Evolutionary conservation across 2,329 filamentous ascomycete genomes (phyloP).

Genomic region (Blastomyces silverae): DNA sequence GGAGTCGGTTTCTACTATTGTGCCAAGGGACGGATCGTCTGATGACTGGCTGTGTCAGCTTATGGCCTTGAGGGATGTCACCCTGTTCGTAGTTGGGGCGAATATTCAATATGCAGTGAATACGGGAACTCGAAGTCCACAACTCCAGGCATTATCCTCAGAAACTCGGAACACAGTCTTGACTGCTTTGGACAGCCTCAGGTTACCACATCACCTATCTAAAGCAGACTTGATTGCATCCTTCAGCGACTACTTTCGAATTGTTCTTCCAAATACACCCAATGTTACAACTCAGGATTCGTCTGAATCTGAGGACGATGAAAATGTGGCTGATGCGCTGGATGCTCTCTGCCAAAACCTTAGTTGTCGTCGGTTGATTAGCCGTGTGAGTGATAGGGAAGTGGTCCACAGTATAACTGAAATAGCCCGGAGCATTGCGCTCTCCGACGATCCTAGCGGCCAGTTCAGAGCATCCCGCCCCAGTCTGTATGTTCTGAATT

Average conservation of each 20-base stretch:
- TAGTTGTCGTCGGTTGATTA: conserved; percentile 32
- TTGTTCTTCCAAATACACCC: conserved; percentile 37
- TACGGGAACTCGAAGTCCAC: conserved; percentile 32
- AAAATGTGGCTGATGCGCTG: conserved; percentile 35
- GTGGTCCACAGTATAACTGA: conserved; percentile 34
- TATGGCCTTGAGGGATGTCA: conserved; percentile 37
- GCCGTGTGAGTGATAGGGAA: conserved; percentile 39
- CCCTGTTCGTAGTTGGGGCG: conserved; percentile 37
- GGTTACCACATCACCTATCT: conserved; percentile 32
- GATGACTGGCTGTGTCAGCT: conserved; percentile 38
- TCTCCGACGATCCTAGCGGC: conserved; percentile 34
- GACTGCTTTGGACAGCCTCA: conserved; percentile 33
- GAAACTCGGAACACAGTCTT: conserved; percentile 36
- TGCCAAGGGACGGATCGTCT: conserved; percentile 27
- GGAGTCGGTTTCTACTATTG: conserved; percentile 33
- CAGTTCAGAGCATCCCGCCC: conserved; percentile 28
- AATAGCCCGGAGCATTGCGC: conserved; percentile 32
- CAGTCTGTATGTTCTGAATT: conserved; percentile 36
- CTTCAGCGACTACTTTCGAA: conserved; percentile 35
- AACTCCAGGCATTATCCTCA: conserved; percentile 32
- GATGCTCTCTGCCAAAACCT: conserved; percentile 33
- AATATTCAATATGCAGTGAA: conserved; percentile 37
- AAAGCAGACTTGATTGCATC: conserved; percentile 33
- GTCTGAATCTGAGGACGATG: conserved; percentile 27
- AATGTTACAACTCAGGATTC: conserved; percentile 27